A percentile compares a stretch with the other conserved stretches of the same genome.
Evolutionary conservation across 768 basidiomycete genomes (phyloP).

Genomic region (Boletus reticuloceps): DNA sequence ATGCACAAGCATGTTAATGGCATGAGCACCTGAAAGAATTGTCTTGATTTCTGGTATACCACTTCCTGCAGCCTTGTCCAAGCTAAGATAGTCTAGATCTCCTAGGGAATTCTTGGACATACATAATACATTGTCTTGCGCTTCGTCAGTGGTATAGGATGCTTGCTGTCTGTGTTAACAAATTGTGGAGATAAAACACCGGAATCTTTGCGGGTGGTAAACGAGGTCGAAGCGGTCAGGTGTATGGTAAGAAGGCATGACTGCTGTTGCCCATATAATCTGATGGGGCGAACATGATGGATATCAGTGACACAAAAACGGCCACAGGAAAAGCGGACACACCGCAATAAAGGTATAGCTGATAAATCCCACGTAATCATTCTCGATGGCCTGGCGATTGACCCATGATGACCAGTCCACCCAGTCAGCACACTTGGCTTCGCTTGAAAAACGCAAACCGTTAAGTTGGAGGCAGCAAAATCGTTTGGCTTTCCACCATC

Average conservation of each 20-base stretch:
- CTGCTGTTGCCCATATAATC: constrained; percentile 66
- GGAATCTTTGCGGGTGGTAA: constrained; percentile 86
- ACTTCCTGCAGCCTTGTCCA: constrained; percentile 79
- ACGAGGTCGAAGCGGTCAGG: constrained; percentile 86
- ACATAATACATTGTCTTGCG: constrained; percentile 85
- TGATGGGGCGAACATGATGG: constrained; percentile 26
- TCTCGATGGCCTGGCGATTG: constrained; percentile 9
- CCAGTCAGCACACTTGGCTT: constrained; percentile 65
- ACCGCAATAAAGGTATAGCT: constrained; percentile 80
- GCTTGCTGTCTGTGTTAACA: constrained; percentile 29
- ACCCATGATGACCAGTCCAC: constrained; percentile 59
- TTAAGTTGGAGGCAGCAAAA: constrained; percentile 70
- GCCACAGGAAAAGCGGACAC: constrained; percentile 29
- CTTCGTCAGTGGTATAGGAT: constrained; percentile 33
- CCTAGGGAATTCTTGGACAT: constrained; percentile 29
- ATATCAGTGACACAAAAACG: neutral
- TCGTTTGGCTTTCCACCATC: constrained; percentile 71
- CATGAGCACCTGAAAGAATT: constrained; percentile 67
- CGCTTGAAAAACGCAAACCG: constrained; percentile 10
- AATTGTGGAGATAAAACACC: constrained; percentile 57
- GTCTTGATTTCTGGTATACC: constrained; percentile 98
- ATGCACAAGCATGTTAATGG: constrained; percentile 1
- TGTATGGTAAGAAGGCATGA: constrained; percentile 83
- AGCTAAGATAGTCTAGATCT: constrained; percentile 9
- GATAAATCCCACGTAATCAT: constrained; percentile 59